phyloP scores from a whole-genome alignment of 2,329 filamentous ascomycete genomes.

The Alternaria sp. region DNA sequence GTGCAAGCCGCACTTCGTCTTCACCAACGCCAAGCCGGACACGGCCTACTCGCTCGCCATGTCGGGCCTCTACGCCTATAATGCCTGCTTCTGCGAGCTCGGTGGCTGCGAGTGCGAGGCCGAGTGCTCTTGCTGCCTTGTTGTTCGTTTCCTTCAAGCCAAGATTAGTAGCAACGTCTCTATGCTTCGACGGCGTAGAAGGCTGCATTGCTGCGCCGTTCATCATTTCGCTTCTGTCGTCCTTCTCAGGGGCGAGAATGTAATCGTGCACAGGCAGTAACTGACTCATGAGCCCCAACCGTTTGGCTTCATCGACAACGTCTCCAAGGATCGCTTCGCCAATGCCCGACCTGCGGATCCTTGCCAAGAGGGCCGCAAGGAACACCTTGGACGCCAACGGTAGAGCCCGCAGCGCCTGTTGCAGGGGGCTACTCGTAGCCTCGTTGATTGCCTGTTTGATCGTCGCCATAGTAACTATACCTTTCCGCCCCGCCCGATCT shows the following conservation, averaged over 20 bases:
- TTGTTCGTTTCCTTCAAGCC: conserved; percentile 32
- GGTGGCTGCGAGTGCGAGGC: conserved; percentile 74
- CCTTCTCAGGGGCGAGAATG: conserved; percentile 56
- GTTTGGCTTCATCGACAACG: conserved; percentile 82
- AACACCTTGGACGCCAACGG: conserved; percentile 85
- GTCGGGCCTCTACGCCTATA: conserved; percentile 77
- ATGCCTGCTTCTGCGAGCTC: conserved; percentile 88
- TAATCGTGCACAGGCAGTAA: conserved; percentile 67
- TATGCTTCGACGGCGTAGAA: conserved; percentile 23
- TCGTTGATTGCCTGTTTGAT: conserved; percentile 95
- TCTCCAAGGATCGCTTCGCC: conserved; percentile 89
- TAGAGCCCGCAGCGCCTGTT: conserved; percentile 83
- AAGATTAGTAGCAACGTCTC: conserved; percentile 19
- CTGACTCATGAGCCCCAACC: conserved; percentile 67
- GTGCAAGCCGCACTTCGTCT: conserved; percentile 86
- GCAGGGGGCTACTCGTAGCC: conserved; percentile 88
- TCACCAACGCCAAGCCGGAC: conserved; percentile 85
- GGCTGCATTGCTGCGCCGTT: conserved; percentile 11
- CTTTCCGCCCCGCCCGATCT: conserved; percentile 44
- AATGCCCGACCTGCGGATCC: conserved; percentile 81
- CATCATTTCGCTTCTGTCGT: conserved; percentile 25
- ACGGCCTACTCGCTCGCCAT: conserved; percentile 85
- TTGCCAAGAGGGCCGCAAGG: conserved; percentile 79
- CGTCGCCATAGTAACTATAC: conserved; percentile 85
- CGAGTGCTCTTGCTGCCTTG: conserved; percentile 55